phyloP scores from a whole-genome alignment of 1,284 basidiomycete genomes.

The Microbotryum saponariae region DNA sequence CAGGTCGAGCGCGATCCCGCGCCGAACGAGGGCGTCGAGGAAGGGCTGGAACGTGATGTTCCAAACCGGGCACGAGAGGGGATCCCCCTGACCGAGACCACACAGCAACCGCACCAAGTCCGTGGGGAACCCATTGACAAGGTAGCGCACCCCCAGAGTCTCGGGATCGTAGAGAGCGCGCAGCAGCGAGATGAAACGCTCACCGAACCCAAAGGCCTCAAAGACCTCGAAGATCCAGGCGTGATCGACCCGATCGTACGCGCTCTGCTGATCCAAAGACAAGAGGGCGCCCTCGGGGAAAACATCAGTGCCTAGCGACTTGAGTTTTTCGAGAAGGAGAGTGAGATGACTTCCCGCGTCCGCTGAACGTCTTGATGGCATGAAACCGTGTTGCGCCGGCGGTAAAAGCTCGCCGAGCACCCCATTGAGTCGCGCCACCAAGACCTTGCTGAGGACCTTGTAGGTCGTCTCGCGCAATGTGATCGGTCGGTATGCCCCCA shows the following conservation, averaged over 20 bases:
- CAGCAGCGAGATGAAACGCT: neutral
- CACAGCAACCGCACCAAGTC: neutral
- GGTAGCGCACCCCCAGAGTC: neutral
- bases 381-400: neutral
- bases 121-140: conserved; percentile 5
- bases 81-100: conserved; percentile 6
- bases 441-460: neutral
- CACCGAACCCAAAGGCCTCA: neutral
- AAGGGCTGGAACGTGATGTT: conserved; percentile 7
- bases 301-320: too few relatives aligned
- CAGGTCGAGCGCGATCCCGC: neutral
- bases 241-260: conserved; percentile 7
- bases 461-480: conserved; percentile 5
- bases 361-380: neutral
- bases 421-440: neutral
- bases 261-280: neutral
- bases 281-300: neutral
- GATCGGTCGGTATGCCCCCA: neutral
- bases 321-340: neutral
- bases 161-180: neutral
- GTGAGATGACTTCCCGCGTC: conserved; percentile 3
- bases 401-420: neutral
- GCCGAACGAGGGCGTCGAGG: conserved; percentile 2
- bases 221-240: conserved; percentile 2
- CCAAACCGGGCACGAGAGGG: conserved; percentile 4